Evolutionary conservation across 2,329 filamentous ascomycete genomes (phyloP).

Genomic region (Verticillium tricorpus): DNA sequence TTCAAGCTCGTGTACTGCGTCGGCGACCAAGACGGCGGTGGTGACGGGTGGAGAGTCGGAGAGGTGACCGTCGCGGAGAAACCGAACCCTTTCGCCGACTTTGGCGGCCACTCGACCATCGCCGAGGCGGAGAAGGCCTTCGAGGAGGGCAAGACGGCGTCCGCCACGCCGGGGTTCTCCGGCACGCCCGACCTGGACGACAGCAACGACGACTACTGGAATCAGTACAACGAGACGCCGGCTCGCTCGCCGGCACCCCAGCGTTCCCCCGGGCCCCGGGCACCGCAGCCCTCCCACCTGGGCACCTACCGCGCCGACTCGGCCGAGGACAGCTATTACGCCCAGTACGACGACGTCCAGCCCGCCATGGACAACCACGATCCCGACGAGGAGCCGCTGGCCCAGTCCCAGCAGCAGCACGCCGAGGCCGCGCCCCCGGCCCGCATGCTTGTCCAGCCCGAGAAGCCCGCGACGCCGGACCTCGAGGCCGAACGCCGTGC

Average conservation of each 20-base stretch:
- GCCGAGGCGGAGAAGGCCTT: slow-evolving; percentile 58
- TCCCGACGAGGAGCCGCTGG: slow-evolving; percentile 59
- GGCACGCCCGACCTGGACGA: slow-evolving; percentile 48
- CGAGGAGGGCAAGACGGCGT: slow-evolving; percentile 24
- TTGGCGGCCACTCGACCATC: slow-evolving; percentile 47
- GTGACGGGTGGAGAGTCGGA: slow-evolving; percentile 66
- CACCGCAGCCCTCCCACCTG: slow-evolving; percentile 21
- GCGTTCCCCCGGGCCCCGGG: slow-evolving; percentile 55
- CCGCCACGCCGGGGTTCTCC: slow-evolving; percentile 5
- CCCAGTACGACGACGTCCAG: slow-evolving; percentile 73
- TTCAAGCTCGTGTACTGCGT: slow-evolving; percentile 68
- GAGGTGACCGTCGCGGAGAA: slow-evolving; percentile 61
- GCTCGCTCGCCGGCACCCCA: slow-evolving; percentile 58
- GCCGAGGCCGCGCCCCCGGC: neutral
- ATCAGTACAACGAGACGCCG: slow-evolving; percentile 69
- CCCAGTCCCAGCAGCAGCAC: slow-evolving; percentile 24
- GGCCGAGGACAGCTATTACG: slow-evolving; percentile 67
- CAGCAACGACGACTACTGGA: slow-evolving; percentile 78
- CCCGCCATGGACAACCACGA: slow-evolving; percentile 78
- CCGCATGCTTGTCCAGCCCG: neutral
- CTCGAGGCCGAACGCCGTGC: slow-evolving; percentile 32
- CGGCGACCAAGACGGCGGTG: slow-evolving; percentile 55
- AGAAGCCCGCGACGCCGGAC: slow-evolving; percentile 14
- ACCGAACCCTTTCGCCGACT: slow-evolving; percentile 49
- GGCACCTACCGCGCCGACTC: slow-evolving; percentile 19